Evolutionary conservation across 192 early-diverging fungal genomes (phyloP).

Genomic region (Rhizophagus prolifer): DNA sequence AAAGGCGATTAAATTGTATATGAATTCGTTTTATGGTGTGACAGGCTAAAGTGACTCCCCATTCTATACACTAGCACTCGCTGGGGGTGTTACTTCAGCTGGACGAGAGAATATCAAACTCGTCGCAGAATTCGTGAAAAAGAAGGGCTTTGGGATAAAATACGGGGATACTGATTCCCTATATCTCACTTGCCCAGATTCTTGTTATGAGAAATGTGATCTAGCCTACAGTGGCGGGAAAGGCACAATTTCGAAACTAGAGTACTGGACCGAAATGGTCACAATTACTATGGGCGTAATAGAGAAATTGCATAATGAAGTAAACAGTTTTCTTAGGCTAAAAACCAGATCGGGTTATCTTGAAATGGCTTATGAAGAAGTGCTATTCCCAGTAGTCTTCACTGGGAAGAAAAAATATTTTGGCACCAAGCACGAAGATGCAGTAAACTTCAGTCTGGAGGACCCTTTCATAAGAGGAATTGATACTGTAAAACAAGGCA

Average conservation of each 20-base stretch:
- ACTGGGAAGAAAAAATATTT: slow-evolving; percentile 21
- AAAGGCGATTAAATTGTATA: slow-evolving; percentile 3
- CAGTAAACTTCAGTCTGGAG: neutral
- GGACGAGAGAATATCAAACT: slow-evolving; percentile 15
- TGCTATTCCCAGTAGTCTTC: slow-evolving; percentile 5
- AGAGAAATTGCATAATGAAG: neutral
- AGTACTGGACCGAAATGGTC: neutral
- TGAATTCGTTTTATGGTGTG: slow-evolving; percentile 6
- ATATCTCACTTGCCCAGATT: slow-evolving; percentile 6
- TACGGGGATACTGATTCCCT: slow-evolving; percentile 3
- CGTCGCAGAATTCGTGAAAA: slow-evolving; percentile 1
- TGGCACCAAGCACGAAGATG: neutral
- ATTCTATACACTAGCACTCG: neutral
- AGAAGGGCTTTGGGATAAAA: slow-evolving; percentile 1
- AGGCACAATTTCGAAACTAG: too few species aligned
- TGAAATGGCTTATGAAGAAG: too few species aligned
- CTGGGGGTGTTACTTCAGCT: neutral
- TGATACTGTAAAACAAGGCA: slow-evolving; percentile 1
- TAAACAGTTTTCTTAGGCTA: neutral
- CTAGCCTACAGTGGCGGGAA: too few species aligned
- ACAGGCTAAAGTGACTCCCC: neutral
- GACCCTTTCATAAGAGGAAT: slow-evolving; percentile 2
- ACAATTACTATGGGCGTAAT: slow-evolving; percentile 7
- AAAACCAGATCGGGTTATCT: slow-evolving; percentile 6
- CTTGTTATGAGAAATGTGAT: slow-evolving; percentile 11